Percentiles rank a stretch among this genome's conserved stretches.
These are phyloP conservation scores for Carex pumila DNA, from an alignment of 176 grass and related monocot species.

Conservation along the genomic window DNA sequence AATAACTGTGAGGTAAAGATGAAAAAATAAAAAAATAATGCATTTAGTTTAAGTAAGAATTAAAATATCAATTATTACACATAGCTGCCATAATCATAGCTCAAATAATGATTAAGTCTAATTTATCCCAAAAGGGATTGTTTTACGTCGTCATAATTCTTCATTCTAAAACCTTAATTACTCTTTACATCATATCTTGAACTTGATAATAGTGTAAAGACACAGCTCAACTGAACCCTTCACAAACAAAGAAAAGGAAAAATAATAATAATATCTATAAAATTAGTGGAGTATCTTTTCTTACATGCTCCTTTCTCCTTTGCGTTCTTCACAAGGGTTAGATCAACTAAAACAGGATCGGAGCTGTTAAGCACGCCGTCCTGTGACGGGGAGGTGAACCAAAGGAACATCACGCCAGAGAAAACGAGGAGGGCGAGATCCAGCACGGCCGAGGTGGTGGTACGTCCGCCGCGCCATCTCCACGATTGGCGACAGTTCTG, in stretches of 20 bases:
- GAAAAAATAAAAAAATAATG: background rate
- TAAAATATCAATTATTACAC: background rate
- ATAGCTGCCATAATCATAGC: background rate
- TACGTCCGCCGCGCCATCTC: conserved; percentile 31
- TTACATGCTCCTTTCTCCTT: conserved; percentile 65
- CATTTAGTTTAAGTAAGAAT: background rate
- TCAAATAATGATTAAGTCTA: background rate
- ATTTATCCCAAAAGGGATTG: background rate
- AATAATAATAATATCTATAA: background rate
- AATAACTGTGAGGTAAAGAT: background rate
- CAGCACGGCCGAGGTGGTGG: conserved; percentile 29
- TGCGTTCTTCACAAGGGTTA: conserved; percentile 51
- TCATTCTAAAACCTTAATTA: background rate
- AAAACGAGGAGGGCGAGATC: conserved; percentile 6
- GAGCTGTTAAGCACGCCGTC: background rate
- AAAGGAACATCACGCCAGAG: conserved; percentile 20
- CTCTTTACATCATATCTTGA: background rate
- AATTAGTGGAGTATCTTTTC: background rate
- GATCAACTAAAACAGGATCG: conserved; percentile 38
- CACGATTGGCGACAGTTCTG: conserved; percentile 42
- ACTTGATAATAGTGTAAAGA: background rate
- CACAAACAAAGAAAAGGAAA: background rate
- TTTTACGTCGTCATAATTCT: background rate
- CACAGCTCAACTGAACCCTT: background rate
- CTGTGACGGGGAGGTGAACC: conserved; percentile 24